phyloP scores from a whole-genome alignment of 176 grass and related monocot genomes.

The Tillandsia leiboldiana region DNA sequence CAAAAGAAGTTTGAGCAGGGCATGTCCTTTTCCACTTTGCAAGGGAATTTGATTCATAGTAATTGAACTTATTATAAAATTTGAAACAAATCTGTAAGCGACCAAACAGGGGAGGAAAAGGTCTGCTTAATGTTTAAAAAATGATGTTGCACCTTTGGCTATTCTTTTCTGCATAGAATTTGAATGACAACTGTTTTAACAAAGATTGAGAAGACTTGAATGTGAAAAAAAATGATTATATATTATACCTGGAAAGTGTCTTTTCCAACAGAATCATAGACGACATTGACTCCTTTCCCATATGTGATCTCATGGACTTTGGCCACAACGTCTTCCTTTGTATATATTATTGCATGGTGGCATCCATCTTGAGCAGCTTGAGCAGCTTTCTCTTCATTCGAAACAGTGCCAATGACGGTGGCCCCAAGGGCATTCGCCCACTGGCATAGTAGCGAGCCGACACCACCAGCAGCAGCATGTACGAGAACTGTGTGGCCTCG shows the following conservation, averaged over 20 bases:
- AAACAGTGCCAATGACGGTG: slow-evolving; percentile 83
- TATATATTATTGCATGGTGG: slow-evolving; percentile 61
- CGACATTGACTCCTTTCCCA: slow-evolving; percentile 66
- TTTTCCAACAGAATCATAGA: slow-evolving; percentile 94
- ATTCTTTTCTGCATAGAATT: background rate
- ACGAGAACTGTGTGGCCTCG: slow-evolving; percentile 53
- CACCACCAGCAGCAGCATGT: slow-evolving; percentile 79
- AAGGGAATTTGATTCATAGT: too few species aligned
- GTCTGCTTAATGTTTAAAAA: too few species aligned
- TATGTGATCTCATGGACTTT: slow-evolving; percentile 74
- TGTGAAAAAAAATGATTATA: background rate
- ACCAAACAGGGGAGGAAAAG: too few species aligned
- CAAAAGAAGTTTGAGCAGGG: background rate
- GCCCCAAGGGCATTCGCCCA: slow-evolving; percentile 91
- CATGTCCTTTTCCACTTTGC: background rate
- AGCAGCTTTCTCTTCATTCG: slow-evolving; percentile 65
- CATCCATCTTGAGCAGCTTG: slow-evolving; percentile 74
- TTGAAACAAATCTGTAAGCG: too few species aligned
- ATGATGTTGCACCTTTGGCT: background rate
- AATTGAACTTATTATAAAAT: too few species aligned
- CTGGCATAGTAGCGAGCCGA: slow-evolving; percentile 89
- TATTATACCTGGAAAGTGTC: slow-evolving; percentile 66
- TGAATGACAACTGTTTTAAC: background rate
- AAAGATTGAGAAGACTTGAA: background rate
- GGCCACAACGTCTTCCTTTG: slow-evolving; percentile 62